A percentile compares a stretch with the other conserved stretches of the same genome.
Conservation (phyloP, 2,329 filamentous ascomycete species). For the Hirsutella thompsonii region DNA sequence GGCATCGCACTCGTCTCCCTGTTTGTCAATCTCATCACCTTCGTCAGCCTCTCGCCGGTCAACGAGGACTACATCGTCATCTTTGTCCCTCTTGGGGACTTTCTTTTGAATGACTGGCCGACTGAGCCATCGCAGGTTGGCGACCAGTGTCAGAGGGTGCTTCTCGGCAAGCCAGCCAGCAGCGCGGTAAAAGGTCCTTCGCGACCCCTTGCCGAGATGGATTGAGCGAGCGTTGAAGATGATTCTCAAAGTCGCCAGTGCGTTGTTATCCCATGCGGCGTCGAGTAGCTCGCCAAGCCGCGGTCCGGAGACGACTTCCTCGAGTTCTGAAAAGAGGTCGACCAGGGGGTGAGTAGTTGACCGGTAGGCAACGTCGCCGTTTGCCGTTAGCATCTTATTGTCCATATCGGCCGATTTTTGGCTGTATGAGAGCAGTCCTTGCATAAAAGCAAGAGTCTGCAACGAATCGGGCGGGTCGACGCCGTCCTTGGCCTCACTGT, state of each 20-base stretch:
- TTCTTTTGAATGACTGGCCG: conserved; percentile 44
- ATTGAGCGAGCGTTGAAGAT: conserved; percentile 50
- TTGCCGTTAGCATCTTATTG: conserved; percentile 39
- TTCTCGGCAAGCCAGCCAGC: conserved; percentile 42
- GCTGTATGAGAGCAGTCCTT: too few relatives aligned
- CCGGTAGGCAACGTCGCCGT: conserved; percentile 32
- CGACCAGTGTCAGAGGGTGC: conserved; percentile 40
- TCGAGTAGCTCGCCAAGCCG: conserved; percentile 20
- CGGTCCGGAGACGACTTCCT: conserved; percentile 22
- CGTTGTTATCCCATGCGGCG: conserved; percentile 34
- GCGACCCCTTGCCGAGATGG: conserved; percentile 42
- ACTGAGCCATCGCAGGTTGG: conserved; percentile 41
- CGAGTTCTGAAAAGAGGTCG: conserved; percentile 41
- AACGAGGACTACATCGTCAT: neutral
- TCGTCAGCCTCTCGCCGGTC: neutral
- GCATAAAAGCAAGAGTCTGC: too few relatives aligned
- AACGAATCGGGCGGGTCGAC: too few relatives aligned
- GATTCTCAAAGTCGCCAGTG: conserved; percentile 38
- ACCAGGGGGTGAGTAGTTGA: conserved; percentile 33
- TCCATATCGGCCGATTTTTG: too few relatives aligned
- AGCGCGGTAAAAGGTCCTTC: conserved; percentile 34
- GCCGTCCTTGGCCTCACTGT: too few relatives aligned
- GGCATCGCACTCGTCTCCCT: conserved; percentile 25
- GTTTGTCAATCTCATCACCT: neutral
- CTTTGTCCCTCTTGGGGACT: conserved; percentile 11